Percentiles rank a stretch among this genome's conserved stretches.
Conservation (phyloP, 352 stramenopile species). For the Phytophthora europaea region DNA sequence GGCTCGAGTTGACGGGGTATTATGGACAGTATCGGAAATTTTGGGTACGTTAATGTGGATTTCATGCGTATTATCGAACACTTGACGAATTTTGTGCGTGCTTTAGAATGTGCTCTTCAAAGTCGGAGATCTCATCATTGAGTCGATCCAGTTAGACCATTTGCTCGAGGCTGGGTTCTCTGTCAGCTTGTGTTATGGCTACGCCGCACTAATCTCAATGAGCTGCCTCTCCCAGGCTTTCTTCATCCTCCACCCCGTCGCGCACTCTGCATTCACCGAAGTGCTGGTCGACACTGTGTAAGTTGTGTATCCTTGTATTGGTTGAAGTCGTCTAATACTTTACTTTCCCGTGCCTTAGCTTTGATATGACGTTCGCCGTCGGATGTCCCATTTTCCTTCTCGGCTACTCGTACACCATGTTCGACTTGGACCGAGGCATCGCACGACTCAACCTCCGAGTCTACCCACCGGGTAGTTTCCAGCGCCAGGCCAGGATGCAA, state of each 20-base stretch:
- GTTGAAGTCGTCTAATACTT: not conserved
- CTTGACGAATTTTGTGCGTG: not conserved
- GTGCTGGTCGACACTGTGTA: conserved; percentile 38
- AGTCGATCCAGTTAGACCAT: conserved; percentile 21
- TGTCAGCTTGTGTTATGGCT: conserved; percentile 11
- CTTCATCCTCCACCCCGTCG: conserved; percentile 20
- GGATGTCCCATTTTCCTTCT: conserved; percentile 31
- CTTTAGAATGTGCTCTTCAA: conserved; percentile 28
- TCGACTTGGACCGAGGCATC: conserved; percentile 27
- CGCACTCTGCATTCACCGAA: conserved; percentile 30
- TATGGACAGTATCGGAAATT: conserved; percentile 20
- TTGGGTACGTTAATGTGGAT: conserved; percentile 11
- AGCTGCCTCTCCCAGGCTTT: conserved; percentile 19
- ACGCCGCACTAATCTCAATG: conserved; percentile 14
- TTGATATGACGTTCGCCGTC: conserved; percentile 39
- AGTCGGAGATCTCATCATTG: conserved; percentile 18
- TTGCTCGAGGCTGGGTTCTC: conserved; percentile 29
- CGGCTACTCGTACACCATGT: conserved; percentile 26
- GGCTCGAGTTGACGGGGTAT: conserved; percentile 18
- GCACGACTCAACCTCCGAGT: conserved; percentile 24
- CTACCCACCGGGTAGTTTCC: conserved; percentile 23
- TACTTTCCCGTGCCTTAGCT: conserved; percentile 2
- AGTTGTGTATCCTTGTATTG: not conserved
- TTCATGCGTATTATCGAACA: not conserved
- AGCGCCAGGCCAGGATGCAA: conserved; percentile 21